Evolutionary conservation across 176 grass and related monocot genomes (phyloP).

Genomic region (Oryza meridionalis): DNA sequence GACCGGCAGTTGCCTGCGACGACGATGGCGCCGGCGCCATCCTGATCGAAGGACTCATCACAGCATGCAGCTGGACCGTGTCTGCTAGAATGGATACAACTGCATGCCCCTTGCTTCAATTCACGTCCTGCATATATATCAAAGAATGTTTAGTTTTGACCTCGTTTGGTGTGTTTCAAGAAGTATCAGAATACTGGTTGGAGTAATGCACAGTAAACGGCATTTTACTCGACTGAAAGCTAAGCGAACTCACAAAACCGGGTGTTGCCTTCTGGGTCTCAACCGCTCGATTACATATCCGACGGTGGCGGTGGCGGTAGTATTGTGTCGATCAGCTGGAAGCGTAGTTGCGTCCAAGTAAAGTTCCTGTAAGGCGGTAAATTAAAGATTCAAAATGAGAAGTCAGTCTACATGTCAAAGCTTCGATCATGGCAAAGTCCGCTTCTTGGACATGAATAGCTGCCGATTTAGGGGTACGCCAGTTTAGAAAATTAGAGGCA

Average conservation of each 20-base stretch:
- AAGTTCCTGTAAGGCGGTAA: neutral
- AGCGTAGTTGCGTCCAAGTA: neutral
- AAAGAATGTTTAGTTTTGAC: neutral
- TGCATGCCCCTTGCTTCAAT: neutral
- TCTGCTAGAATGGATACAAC: too few relatives aligned
- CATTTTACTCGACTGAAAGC: neutral
- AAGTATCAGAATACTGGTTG: neutral
- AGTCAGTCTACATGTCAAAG: conserved; percentile 26
- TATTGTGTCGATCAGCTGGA: neutral
- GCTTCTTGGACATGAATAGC: neutral
- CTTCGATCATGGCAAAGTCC: conserved; percentile 28
- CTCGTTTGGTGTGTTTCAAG: neutral
- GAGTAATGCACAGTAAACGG: neutral
- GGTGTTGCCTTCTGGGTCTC: neutral
- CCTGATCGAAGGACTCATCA: neutral
- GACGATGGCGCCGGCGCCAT: neutral
- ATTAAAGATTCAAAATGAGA: neutral
- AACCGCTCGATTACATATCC: neutral
- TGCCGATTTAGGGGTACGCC: neutral
- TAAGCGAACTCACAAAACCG: neutral
- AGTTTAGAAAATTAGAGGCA: neutral
- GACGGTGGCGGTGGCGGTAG: neutral
- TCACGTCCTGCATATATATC: neutral
- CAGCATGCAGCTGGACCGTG: too few relatives aligned
- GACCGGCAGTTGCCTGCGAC: neutral